Evolutionary conservation across 345 rosid genomes (phyloP).

Genomic region (Populus deltoides): DNA sequence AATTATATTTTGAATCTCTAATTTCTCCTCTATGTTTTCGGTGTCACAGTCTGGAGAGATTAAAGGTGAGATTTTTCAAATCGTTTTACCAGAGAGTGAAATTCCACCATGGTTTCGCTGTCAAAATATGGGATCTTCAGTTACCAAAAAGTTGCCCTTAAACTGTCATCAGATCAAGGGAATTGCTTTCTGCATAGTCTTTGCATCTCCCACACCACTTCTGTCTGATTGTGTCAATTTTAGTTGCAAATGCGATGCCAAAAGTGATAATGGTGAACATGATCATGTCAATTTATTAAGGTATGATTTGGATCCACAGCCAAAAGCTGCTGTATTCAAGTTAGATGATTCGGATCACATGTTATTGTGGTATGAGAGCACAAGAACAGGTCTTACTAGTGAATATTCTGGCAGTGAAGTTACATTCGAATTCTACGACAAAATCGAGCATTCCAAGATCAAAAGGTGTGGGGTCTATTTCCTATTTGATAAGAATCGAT

Average conservation of each 20-base stretch:
- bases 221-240: neutral
- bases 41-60: neutral
- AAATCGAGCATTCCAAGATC: too few relatives aligned
- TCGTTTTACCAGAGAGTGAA: neutral
- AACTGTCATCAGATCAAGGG: neutral
- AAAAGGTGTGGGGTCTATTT: too few relatives aligned
- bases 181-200: neutral
- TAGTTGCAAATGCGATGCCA: neutral
- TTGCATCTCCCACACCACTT: neutral
- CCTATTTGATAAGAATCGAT: too few relatives aligned
- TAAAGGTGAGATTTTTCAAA: neutral
- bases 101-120: neutral
- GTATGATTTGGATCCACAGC: too few relatives aligned
- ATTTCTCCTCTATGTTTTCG: neutral
- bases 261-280: neutral
- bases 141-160: neutral
- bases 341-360: neutral
- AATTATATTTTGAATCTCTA: neutral
- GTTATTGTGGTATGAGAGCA: neutral
- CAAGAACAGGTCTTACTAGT: too few relatives aligned
- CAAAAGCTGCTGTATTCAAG: neutral
- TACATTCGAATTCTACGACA: too few relatives aligned
- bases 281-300: neutral
- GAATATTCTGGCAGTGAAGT: too few relatives aligned
- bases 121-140: neutral